phyloP scores from a whole-genome alignment of 2,329 filamentous ascomycete species.

The Immersiporthe knoxdaviesiana region DNA sequence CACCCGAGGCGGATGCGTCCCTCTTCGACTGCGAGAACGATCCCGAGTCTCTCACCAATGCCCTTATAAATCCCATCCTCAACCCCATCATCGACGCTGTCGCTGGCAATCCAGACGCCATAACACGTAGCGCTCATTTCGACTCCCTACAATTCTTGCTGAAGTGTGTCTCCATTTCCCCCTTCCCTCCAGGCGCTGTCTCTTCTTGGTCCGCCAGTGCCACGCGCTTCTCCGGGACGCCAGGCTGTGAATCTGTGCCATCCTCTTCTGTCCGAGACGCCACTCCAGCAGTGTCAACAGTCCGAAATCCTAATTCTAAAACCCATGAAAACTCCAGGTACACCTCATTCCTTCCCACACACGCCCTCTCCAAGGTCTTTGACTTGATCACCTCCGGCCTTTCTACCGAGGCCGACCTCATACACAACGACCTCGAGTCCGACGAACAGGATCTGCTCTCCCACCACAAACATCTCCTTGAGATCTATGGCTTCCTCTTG shows the following conservation, averaged over 20 bases:
- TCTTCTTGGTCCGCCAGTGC: not conserved
- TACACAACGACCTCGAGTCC: constrained; percentile 83
- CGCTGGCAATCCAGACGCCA: constrained; percentile 87
- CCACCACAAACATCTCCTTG: constrained; percentile 88
- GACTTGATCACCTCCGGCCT: constrained; percentile 87
- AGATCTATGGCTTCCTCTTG: constrained; percentile 90
- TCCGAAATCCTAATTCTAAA: constrained; percentile 61
- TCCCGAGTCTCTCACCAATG: constrained; percentile 77
- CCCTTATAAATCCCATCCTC: constrained; percentile 80
- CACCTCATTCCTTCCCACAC: constrained; percentile 75
- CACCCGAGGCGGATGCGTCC: constrained; percentile 80
- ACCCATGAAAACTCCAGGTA: constrained; percentile 72
- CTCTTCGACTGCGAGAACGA: constrained; percentile 93
- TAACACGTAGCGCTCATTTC: constrained; percentile 77
- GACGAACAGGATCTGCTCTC: constrained; percentile 87
- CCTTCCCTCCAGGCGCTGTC: constrained; percentile 34
- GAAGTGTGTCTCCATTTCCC: constrained; percentile 78
- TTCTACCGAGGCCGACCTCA: constrained; percentile 81
- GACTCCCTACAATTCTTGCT: constrained; percentile 94
- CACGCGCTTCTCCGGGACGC: not conserved
- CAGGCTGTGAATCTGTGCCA: not conserved
- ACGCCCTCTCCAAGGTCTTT: constrained; percentile 88
- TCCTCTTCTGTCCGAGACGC: constrained; percentile 3
- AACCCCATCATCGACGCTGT: constrained; percentile 93
- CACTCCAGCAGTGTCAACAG: constrained; percentile 28